Evolutionary conservation across 2,329 filamentous ascomycete species (phyloP).

Genomic region (Colletotrichum agaves): DNA sequence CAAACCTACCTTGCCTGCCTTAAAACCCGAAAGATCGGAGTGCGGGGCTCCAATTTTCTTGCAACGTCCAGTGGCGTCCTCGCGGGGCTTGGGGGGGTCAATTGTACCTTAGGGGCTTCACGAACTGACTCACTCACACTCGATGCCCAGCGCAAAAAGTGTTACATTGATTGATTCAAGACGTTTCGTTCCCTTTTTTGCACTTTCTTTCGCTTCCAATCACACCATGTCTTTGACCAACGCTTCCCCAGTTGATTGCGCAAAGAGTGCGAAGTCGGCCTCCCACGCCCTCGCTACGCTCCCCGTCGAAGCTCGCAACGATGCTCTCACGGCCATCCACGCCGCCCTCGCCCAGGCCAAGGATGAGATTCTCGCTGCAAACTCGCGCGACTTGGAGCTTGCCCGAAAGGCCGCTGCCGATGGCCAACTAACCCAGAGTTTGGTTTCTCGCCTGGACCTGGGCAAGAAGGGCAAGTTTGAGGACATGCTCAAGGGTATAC

Average conservation of each 20-base stretch:
- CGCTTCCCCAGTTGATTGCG: constrained; percentile 81
- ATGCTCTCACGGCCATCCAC: constrained; percentile 86
- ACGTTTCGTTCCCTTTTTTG: neutral
- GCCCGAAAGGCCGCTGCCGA: constrained; percentile 79
- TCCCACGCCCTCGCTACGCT: constrained; percentile 87
- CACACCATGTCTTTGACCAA: constrained; percentile 86
- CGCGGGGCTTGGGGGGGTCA: neutral
- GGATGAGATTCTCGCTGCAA: constrained; percentile 85
- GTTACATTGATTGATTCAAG: neutral
- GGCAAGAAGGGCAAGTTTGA: constrained; percentile 91
- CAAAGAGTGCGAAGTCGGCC: constrained; percentile 80
- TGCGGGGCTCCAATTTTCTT: constrained; percentile 37
- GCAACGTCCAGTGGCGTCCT: constrained; percentile 15
- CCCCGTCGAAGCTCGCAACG: constrained; percentile 79
- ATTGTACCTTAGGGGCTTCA: constrained; percentile 6
- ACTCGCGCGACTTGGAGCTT: constrained; percentile 81
- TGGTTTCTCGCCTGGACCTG: constrained; percentile 90
- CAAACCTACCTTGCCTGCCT: no score
- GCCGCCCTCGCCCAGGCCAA: constrained; percentile 76
- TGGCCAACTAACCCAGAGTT: constrained; percentile 81
- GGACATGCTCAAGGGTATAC: constrained; percentile 95
- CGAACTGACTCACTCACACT: constrained; percentile 31
- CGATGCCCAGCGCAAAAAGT: constrained; percentile 1
- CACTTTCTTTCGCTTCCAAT: neutral
- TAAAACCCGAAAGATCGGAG: constrained; percentile 10